Base-by-base conservation (phyloP, 129 eudicot species). In the Gnaphalium uliginosum region DNA sequence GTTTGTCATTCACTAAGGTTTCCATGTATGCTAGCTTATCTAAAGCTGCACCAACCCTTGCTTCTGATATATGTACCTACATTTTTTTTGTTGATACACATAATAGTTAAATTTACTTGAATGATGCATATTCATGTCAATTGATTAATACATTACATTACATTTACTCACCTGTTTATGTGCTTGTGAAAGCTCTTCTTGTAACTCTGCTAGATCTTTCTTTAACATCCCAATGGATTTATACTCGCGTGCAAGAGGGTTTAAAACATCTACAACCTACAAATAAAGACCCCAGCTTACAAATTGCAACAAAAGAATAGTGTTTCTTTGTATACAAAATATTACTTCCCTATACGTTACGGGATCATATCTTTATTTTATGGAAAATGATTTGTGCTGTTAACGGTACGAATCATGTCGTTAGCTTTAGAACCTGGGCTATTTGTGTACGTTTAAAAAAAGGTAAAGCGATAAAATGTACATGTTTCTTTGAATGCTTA, bases 21-120 rank as follows among this genome's bases (percentile, higher is more conserved):
- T 94, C 98, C 97, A 94, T 90, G 82, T 87, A 81, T 74, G 97
- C 97, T 78, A 94, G 84, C 89, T 94, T 94, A 85, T 94, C 98
- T 85, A 94, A 76, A 76, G 98, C 92, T 63, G 92, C 82, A 68
- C 86, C 60, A 66, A 94, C 90, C 78, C 96, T 88, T 46, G 90
- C 93, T 91, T 94, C 98, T 72, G 98, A 94, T 80, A 90, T 91
- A 82, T 91, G 97, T 76, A 94, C 92, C 98, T 94, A 89, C 68
- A 51, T 29, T 73, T 76, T 85, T 67, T 9, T 27, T 43, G 60
- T 27, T 53, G 21, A 8, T 51, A 35, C 30, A 72, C 21, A 23
- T 33, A 6, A 62, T 19, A 24, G 60, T 13, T 23, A 50, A 60
- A 50, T 30, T 27, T 50, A 46, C 50, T 79, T 30, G 29, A 35